Evolutionary conservation across 2,329 filamentous ascomycete genomes (phyloP), one percentile per base, ranked within the genome.

Genomic region (Cercospora sp.): DNA sequence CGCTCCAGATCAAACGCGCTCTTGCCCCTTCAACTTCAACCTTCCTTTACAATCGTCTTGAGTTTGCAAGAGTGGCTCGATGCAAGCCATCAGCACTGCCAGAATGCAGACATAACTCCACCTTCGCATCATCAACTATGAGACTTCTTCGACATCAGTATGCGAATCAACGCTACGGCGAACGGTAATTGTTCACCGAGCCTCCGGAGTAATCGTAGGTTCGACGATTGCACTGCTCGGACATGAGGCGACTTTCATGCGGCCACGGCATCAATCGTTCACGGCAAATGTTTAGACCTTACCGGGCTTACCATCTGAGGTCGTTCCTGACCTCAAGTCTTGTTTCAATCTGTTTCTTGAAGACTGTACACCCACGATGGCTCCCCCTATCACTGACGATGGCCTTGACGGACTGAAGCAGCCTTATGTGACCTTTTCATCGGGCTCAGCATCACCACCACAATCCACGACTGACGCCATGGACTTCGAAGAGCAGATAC

Each of bases 401-500:
- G 60, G 51, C 60, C 21, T 51, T n/a, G 60, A 49, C 28, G 60
- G 60, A 13, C 26, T 62, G 40, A 62, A 45, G 43, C 37, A 28
- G 16, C 43, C 40, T 5, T 51, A 49, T 24, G 60, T 62, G 16
- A 45, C 60, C 3, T 49, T 62, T 10, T 62, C 60, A 21, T 49
- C 34, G 2, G 60, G 60, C 10, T 51, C 43, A 28, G 60, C 43
- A 51, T 62, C 60, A 24, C 60, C 60, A 30, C 24, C 60, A n/a
- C 34, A 34, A 51, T 62, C 40, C 10, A 32, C 37, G 13, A 34
- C 13, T 12, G 60, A 62, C 7, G 21, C 28, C 9, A 18, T 49
- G 26, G 60, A 62, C 9, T 58, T 64, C 28, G 61, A 67, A 43
- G 65, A 64, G 40, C 51, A 57, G 30, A 26, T 67, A 32, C 58